phyloP scores from a whole-genome alignment of 345 rosid species.

The Carallia pectinifolia region DNA sequence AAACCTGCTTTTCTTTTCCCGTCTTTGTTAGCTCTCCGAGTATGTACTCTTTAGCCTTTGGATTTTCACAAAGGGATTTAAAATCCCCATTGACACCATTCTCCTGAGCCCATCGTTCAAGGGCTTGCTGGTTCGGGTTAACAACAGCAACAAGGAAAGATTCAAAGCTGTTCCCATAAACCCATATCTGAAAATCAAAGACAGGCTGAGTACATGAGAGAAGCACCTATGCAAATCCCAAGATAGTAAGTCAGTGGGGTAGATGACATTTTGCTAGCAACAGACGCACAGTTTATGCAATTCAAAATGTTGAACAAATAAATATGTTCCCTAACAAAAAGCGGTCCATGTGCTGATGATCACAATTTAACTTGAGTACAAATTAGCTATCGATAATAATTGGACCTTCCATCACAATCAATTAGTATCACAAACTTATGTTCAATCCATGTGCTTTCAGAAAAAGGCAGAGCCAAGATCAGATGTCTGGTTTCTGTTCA shows the following conservation, averaged over 20 bases:
- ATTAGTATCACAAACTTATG: no score
- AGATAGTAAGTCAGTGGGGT: background rate
- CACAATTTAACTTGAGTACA: no score
- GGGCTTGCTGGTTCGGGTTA: constrained; percentile 74
- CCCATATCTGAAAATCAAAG: constrained; percentile 67
- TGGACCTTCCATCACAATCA: no score
- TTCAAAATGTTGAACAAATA: no score
- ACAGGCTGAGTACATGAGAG: background rate
- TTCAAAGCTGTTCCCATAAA: constrained; percentile 96
- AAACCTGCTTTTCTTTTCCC: constrained; percentile 80
- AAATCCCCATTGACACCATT: constrained; percentile 64
- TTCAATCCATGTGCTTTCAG: no score
- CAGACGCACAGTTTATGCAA: no score
- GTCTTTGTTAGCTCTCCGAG: constrained; percentile 65
- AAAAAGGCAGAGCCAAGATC: no score
- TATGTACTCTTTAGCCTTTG: constrained; percentile 60
- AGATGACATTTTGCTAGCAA: no score
- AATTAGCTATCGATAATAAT: no score
- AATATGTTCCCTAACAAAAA: no score
- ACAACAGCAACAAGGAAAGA: constrained; percentile 83
- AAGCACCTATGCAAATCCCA: background rate
- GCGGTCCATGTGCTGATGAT: no score
- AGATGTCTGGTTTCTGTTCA: no score
- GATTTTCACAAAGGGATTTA: constrained; percentile 60
- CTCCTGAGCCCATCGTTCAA: constrained; percentile 75